Percentiles rank a stretch among this genome's conserved stretches.
These are phyloP conservation scores for Fraxinus excelsior DNA, from an alignment of 257 asterid genomes.

Conservation along the genomic window DNA sequence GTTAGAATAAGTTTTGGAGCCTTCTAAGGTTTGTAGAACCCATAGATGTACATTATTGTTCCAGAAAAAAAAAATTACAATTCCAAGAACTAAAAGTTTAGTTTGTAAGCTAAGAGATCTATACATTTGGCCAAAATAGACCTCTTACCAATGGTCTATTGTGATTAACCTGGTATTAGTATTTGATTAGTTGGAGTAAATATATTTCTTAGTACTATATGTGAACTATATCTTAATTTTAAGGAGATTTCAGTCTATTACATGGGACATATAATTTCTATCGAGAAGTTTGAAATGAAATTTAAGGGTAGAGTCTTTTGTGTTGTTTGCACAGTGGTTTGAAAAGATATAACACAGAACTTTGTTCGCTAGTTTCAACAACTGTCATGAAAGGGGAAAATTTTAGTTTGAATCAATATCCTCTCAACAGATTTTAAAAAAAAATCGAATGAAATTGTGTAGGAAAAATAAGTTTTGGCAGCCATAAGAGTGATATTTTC, in stretches of 20 bases:
- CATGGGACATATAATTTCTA: neutral
- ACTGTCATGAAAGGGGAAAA: neutral
- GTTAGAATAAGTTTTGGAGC: neutral
- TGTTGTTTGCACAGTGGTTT: neutral
- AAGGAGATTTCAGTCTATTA: neutral
- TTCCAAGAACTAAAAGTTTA: neutral
- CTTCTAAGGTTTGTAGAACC: neutral
- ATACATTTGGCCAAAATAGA: neutral
- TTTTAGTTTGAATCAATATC: neutral
- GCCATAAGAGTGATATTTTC: neutral
- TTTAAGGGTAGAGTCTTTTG: neutral
- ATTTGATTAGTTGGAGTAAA: neutral
- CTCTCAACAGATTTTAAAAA: neutral
- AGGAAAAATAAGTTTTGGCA: neutral
- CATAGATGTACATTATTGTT: neutral
- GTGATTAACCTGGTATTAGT: neutral
- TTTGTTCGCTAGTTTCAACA: too few relatives aligned
- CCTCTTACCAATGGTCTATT: neutral
- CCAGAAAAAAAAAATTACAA: neutral
- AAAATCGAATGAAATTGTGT: too few relatives aligned
- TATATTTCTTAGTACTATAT: neutral
- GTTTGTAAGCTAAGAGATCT: neutral
- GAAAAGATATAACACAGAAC: neutral
- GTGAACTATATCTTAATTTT: neutral
- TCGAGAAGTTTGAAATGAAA: neutral